phyloP scores from a whole-genome alignment of 2,329 filamentous ascomycete genomes.

The Colletotrichum cordylinicola region DNA sequence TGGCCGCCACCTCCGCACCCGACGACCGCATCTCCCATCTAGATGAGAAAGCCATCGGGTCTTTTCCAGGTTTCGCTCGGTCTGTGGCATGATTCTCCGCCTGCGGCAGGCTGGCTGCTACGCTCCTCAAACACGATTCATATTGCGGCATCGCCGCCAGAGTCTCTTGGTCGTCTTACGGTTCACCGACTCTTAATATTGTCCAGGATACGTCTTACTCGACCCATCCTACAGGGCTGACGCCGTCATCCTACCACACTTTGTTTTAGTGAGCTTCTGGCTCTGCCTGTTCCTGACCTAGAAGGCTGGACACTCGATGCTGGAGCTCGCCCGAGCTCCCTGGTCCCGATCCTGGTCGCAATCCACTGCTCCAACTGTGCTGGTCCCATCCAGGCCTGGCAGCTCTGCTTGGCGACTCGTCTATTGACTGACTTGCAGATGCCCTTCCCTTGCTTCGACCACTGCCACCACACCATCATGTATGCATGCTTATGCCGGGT shows the following conservation, averaged over 20 bases:
- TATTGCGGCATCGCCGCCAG: not conserved
- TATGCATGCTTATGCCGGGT: conserved; percentile 11
- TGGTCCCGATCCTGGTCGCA: not conserved
- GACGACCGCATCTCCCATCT: not conserved
- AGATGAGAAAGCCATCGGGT: not conserved
- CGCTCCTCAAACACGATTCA: not conserved
- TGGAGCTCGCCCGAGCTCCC: not conserved
- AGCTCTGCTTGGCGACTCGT: conserved; percentile 9
- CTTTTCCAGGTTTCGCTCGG: not conserved
- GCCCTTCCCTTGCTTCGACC: conserved; percentile 8
- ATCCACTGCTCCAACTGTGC: conserved; percentile 1
- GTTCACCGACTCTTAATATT: not conserved
- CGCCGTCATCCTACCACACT: not conserved
- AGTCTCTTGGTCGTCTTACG: not conserved
- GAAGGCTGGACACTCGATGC: not conserved
- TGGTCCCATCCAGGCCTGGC: conserved; percentile 16
- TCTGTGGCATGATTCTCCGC: not conserved
- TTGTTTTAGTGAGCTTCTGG: not conserved
- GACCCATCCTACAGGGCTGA: conserved; percentile 10
- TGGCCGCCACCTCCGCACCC: not conserved
- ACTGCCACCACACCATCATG: conserved; percentile 19
- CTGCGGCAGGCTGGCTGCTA: not conserved
- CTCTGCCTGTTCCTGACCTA: not conserved
- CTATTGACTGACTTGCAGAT: conserved; percentile 22
- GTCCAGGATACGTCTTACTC: conserved; percentile 7